Base-by-base conservation (phyloP, 2,329 filamentous ascomycete species). In the Colletotrichum agaves region DNA sequence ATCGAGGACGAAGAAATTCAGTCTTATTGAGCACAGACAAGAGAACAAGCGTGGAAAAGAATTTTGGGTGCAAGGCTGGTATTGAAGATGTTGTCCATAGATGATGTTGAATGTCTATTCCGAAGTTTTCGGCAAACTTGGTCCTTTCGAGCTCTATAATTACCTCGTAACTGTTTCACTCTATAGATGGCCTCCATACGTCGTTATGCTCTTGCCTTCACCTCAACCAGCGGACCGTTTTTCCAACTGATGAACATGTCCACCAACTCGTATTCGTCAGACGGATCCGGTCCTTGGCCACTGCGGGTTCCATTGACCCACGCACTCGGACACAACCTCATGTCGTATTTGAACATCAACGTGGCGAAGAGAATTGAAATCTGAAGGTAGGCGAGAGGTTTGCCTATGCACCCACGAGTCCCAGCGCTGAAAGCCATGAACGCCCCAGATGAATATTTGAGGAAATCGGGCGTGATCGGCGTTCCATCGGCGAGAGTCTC, bases 241-340 rank as follows among this genome's bases (percentile, higher is more conserved):
- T 63, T 63, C 61, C 61, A 63, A 6, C 61, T 63, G n/a, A 63
- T 63, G 7, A 63, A 63, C 43, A 31, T 63, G 13, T 63, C 61
- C n/a, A 44, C 17, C 19, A 63, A 33, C 17, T 63, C 61, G 43
- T 63, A 63, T 10, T 63, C 61, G 1, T 50, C 23, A 3, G 61
- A 43, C 2, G 53, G 61, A 58, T 63, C 61, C 6, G 61, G 61
- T 4, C 52, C 61, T 11, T 43, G 4, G 2, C 52, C 61, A 6
- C 43, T 43, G 5, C n/a, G 12, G 1, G 52, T 58, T 0, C 61
- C 61, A 23, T 63, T 63, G 4, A 63, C 17, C 61, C 61, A 63
- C 2, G 52, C n/a, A 3, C 15, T 21, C 6, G 41, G 17, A 23
- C 33, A 63, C 10, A 63, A 12, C 23, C 61, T 57, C 23, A 63